These are phyloP conservation scores for Sporothrix humicola DNA, from an alignment of 2,329 filamentous ascomycete species.

Conservation along the genomic window DNA sequence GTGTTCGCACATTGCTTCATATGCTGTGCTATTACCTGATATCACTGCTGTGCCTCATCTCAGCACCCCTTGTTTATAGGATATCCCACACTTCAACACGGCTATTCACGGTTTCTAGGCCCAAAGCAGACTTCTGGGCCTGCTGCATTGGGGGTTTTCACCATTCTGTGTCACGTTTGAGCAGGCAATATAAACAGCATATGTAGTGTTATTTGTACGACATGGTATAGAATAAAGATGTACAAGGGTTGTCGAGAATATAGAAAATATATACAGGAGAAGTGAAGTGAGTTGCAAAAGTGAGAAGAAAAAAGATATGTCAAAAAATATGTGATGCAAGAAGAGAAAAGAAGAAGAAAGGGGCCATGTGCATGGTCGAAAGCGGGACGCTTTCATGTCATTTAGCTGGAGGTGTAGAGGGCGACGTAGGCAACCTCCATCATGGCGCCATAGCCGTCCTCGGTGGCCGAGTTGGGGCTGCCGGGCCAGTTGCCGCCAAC, in stretches of 20 bases:
- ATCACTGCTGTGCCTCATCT: too few species aligned
- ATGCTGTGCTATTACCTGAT: too few species aligned
- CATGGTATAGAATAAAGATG: conserved; percentile 10
- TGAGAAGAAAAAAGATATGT: neutral
- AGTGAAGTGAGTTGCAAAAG: neutral
- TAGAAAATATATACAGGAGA: conserved; percentile 28
- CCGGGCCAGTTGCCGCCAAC: conserved; percentile 52
- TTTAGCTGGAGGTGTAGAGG: conserved; percentile 43
- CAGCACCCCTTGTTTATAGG: too few species aligned
- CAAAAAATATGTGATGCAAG: neutral
- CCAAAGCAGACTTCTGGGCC: too few species aligned
- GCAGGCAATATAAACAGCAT: neutral
- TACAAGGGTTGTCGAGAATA: conserved; percentile 19
- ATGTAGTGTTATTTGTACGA: conserved; percentile 23
- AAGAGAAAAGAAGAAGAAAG: neutral
- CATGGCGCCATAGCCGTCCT: conserved; percentile 49
- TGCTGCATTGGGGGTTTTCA: neutral
- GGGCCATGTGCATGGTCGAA: neutral
- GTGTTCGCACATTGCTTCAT: too few species aligned
- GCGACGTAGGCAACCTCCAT: conserved; percentile 51
- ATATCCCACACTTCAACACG: neutral
- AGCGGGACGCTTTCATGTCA: neutral
- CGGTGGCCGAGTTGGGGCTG: conserved; percentile 44
- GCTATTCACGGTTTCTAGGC: neutral
- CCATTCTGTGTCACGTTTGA: neutral